Evolutionary conservation across 352 stramenopile species (phyloP).

Genomic region (Aphanomyces stellatus): DNA sequence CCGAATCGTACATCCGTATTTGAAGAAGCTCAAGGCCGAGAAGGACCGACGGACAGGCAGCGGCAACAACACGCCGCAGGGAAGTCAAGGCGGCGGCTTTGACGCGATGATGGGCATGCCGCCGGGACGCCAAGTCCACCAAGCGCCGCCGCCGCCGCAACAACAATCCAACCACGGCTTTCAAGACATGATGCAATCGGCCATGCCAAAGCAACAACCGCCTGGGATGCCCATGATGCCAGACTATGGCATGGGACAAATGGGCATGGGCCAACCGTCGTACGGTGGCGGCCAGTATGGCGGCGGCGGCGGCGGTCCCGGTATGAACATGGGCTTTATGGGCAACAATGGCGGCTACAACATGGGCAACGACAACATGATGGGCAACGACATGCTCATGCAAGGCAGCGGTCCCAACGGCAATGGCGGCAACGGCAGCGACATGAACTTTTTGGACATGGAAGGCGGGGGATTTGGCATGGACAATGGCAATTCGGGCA

Average conservation of each 20-base stretch:
- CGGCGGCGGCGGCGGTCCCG: background rate
- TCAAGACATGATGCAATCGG: slow-evolving; percentile 22
- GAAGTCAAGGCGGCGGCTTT: slow-evolving; percentile 5
- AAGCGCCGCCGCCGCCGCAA: slow-evolving; percentile 16
- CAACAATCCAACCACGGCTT: slow-evolving; percentile 18
- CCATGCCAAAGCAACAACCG: slow-evolving; percentile 24
- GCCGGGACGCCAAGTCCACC: background rate
- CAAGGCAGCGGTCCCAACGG: background rate
- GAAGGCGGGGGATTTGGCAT: slow-evolving; percentile 31
- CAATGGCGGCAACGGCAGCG: slow-evolving; percentile 25
- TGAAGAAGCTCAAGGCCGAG: slow-evolving; percentile 79
- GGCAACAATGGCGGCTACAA: background rate
- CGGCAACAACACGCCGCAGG: slow-evolving; percentile 22
- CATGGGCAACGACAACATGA: slow-evolving; percentile 12
- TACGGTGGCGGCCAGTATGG: slow-evolving; percentile 23
- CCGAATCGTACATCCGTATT: slow-evolving; percentile 79
- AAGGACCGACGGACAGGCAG: slow-evolving; percentile 53
- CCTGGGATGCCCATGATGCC: slow-evolving; percentile 21
- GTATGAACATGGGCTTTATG: slow-evolving; percentile 4
- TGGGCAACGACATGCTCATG: background rate
- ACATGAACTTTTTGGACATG: slow-evolving; percentile 58
- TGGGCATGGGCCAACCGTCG: slow-evolving; percentile 21
- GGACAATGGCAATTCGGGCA: slow-evolving; percentile 26
- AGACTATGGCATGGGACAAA: slow-evolving; percentile 24
- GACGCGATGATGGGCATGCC: slow-evolving; percentile 18